A percentile compares a stretch with the other conserved stretches of the same genome.
Conservation (phyloP, 2,329 filamentous ascomycete species). For the Pyrenochaeta sp. region DNA sequence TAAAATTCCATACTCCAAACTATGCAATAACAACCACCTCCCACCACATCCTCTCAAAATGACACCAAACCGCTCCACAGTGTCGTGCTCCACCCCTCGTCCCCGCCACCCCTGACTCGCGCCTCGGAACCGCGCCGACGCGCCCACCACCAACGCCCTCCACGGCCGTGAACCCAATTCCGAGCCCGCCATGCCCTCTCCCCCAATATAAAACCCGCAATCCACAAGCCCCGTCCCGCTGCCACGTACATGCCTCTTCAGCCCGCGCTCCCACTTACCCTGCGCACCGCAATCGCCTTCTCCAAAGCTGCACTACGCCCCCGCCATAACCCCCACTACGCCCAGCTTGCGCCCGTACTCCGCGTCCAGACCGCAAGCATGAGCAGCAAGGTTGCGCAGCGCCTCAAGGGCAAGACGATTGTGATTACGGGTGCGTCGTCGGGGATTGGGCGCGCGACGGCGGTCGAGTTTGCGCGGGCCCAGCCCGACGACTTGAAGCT, state of each 20-base stretch:
- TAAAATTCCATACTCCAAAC: too few relatives aligned
- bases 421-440: conserved; percentile 92
- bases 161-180: conserved; percentile 1
- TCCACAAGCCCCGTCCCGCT: too few relatives aligned
- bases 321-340: conserved; percentile 13
- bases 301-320: conserved; percentile 16
- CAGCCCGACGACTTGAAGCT: conserved; percentile 80
- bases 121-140: conserved; percentile 18
- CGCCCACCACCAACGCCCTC: conserved; percentile 8
- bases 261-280: conserved; percentile 12
- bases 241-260: conserved; percentile 30
- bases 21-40: too few relatives aligned
- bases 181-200: conserved; percentile 5
- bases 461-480: conserved; percentile 92
- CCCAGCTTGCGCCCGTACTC: conserved; percentile 8
- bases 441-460: conserved; percentile 83
- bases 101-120: conserved; percentile 22
- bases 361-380: conserved; percentile 56
- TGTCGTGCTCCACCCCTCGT: conserved; percentile 22
- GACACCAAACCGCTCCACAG: conserved; percentile 12
- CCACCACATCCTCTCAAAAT: too few relatives aligned
- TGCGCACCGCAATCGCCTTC: conserved; percentile 24
- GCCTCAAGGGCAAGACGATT: conserved; percentile 91
- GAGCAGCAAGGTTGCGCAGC: conserved; percentile 77
- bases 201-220: conserved; percentile 10